phyloP scores from a whole-genome alignment of 208 protist genomes.

The Leishmania major region DNA sequence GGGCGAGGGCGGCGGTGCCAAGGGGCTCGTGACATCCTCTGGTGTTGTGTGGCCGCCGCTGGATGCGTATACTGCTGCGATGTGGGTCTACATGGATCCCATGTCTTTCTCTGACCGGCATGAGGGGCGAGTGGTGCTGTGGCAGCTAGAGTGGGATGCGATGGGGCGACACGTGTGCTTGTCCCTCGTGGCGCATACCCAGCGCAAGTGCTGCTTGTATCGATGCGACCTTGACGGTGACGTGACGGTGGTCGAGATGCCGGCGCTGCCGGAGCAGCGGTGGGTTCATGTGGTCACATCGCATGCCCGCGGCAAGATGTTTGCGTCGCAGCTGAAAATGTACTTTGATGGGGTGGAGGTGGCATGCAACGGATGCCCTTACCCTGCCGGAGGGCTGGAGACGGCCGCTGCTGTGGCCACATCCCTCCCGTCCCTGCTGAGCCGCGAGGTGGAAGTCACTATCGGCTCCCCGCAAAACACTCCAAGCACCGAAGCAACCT shows the following conservation, averaged over 20 bases:
- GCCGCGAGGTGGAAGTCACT: constrained; percentile 36
- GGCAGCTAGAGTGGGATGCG: constrained; percentile 44
- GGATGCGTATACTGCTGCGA: constrained; percentile 49
- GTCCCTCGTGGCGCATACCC: constrained; percentile 32
- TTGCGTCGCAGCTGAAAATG: constrained; percentile 40
- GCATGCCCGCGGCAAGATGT: constrained; percentile 42
- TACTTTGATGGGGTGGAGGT: constrained; percentile 56
- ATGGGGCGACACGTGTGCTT: constrained; percentile 28
- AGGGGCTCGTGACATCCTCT: constrained; percentile 30
- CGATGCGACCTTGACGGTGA: constrained; percentile 33
- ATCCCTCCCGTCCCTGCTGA: constrained; percentile 24
- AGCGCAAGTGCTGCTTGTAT: constrained; percentile 35
- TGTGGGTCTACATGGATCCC: constrained; percentile 53
- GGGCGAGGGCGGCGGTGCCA: constrained; percentile 42
- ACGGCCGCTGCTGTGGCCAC: constrained; percentile 24
- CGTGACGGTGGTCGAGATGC: constrained; percentile 39
- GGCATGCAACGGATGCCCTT: constrained; percentile 22
- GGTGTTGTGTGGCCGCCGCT: constrained; percentile 55
- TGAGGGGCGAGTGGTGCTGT: constrained; percentile 35
- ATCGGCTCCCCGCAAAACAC: constrained; percentile 39
- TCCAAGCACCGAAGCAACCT: constrained; percentile 17
- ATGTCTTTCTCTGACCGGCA: constrained; percentile 13
- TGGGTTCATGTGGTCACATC: constrained; percentile 59
- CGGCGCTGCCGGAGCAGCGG: constrained; percentile 41
- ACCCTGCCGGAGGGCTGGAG: constrained; percentile 33